Percentiles rank a stretch among this genome's conserved stretches.
Evolutionary conservation across 2,329 filamentous ascomycete species (phyloP).

Genomic region (Colletotrichum sp.): DNA sequence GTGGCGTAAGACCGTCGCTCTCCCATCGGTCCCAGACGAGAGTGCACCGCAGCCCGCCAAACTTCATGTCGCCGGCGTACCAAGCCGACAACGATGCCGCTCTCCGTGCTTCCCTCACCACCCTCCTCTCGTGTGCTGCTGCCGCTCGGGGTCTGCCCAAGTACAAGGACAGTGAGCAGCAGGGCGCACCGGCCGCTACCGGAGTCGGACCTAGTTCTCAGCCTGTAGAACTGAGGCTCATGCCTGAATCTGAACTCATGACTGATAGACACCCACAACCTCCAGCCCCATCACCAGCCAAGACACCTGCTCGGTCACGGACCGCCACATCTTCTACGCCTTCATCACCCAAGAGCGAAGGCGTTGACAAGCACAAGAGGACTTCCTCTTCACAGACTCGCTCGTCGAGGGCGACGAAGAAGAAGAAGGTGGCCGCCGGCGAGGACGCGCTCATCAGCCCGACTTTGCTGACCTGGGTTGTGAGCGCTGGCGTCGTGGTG

Average conservation of each 20-base stretch:
- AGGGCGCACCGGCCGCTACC: slow-evolving; percentile 32
- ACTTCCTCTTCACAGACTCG: slow-evolving; percentile 39
- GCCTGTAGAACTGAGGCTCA: slow-evolving; percentile 63
- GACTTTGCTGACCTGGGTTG: slow-evolving; percentile 68
- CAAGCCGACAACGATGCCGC: slow-evolving; percentile 93
- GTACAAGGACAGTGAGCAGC: slow-evolving; percentile 47
- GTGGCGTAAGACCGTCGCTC: slow-evolving; percentile 56
- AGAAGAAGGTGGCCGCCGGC: slow-evolving; percentile 56
- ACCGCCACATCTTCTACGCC: slow-evolving; percentile 24
- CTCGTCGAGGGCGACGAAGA: slow-evolving; percentile 57
- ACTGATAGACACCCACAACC: slow-evolving; percentile 33
- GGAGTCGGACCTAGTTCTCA: slow-evolving; percentile 53
- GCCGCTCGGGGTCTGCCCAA: slow-evolving; percentile 86
- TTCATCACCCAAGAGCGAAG: slow-evolving; percentile 21
- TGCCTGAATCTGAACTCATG: slow-evolving; percentile 66
- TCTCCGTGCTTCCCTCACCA: slow-evolving; percentile 90
- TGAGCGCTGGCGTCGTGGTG: slow-evolving; percentile 71
- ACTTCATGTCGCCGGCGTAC: slow-evolving; percentile 75
- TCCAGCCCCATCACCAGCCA: slow-evolving; percentile 15
- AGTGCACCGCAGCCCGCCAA: slow-evolving; percentile 52
- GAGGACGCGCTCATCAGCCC: slow-evolving; percentile 56
- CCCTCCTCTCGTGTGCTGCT: slow-evolving; percentile 91
- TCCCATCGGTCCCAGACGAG: slow-evolving; percentile 53
- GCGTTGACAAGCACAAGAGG: slow-evolving; percentile 55
- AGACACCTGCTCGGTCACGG: slow-evolving; percentile 35